Base-by-base conservation (phyloP, 768 basidiomycete species). In the Lyophyllum decastes region DNA sequence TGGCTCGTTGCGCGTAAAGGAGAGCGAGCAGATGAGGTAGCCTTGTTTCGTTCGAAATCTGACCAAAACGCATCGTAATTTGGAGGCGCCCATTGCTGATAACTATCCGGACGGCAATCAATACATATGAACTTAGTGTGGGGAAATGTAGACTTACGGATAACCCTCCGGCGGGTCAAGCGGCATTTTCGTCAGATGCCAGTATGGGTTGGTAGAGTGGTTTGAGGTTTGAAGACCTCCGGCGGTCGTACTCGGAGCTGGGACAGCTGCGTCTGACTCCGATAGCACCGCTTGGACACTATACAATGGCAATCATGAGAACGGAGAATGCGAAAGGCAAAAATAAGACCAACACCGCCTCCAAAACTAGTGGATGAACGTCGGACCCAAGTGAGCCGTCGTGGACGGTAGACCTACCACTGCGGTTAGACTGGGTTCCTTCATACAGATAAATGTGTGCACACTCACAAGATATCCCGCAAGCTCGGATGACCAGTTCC, bases 321-420 rank as follows among this genome's bases (percentile, higher is more conserved):
- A 12, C 17, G 4, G 30, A 4, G 19, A 5, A 50, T 21, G 1
- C 12, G 10, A 21, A 34, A 22, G 19, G 16, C 11, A 12, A 16
- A 16, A 34, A 1, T 34, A 16, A 38, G 5, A 54, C 52, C 2
- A 6, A 54, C 52, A 54, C 44, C 10, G 52, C 52, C 14, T 45
- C 43, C 44, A 54, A 33, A n/a, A 46, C 44, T 12, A 54, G 27
- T 33, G 52, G 52, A 54, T 54, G 43, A 24, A 54, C 52, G 26
- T 44, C 51, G 14, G 40, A n/a, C 14, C 44, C 43, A 11, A 30
- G 22, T 1, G 44, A 26, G 41, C 43, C 52, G 35, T 54, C n/a
- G 45, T 45, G 41, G 19, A 34, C 19, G 22, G 52, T 54, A 45
- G 44, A 46, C 5, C 52, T 54, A 21, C 16, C 1, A 9, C 19